Conservation (phyloP, 139 green algal species). For the Nannochloris sp. region DNA sequence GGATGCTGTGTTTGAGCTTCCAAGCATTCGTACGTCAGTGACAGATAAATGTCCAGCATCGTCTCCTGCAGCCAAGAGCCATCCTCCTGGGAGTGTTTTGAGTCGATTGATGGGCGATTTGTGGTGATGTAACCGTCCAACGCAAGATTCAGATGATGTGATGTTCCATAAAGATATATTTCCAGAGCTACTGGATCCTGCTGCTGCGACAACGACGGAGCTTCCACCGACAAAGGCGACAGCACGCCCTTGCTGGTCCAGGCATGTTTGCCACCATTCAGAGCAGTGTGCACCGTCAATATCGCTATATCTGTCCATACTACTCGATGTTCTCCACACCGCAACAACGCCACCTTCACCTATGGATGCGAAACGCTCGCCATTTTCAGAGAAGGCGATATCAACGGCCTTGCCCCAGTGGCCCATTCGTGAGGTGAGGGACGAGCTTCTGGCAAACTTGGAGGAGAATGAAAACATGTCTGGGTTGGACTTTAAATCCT, state of each 20-base stretch:
- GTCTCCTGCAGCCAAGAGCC: constrained; percentile 58
- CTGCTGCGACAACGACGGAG: constrained; percentile 51
- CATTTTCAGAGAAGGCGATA: constrained; percentile 48
- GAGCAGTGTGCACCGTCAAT: constrained; percentile 47
- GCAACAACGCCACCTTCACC: constrained; percentile 66
- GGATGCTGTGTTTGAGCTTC: background rate
- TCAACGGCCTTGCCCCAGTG: constrained; percentile 15
- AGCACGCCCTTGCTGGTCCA: constrained; percentile 39
- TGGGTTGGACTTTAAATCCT: background rate
- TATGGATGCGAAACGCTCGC: constrained; percentile 59
- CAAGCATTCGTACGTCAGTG: constrained; percentile 59
- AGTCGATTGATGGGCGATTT: constrained; percentile 24
- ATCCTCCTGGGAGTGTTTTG: constrained; percentile 27
- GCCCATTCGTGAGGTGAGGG: constrained; percentile 4
- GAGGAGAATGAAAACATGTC: constrained; percentile 6
- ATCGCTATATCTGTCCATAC: constrained; percentile 11
- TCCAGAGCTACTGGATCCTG: constrained; percentile 37
- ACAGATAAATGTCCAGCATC: constrained; percentile 40
- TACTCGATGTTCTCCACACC: constrained; percentile 58
- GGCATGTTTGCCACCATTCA: constrained; percentile 65
- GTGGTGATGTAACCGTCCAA: constrained; percentile 35
- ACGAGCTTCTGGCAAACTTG: background rate
- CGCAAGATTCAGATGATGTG: constrained; percentile 13
- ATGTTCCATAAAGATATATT: constrained; percentile 64
- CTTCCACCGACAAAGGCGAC: constrained; percentile 51